Evolutionary conservation across 2,329 filamentous ascomycete species (phyloP), one percentile per base, ranked within the genome.

Genomic region (Penicillium hordei): DNA sequence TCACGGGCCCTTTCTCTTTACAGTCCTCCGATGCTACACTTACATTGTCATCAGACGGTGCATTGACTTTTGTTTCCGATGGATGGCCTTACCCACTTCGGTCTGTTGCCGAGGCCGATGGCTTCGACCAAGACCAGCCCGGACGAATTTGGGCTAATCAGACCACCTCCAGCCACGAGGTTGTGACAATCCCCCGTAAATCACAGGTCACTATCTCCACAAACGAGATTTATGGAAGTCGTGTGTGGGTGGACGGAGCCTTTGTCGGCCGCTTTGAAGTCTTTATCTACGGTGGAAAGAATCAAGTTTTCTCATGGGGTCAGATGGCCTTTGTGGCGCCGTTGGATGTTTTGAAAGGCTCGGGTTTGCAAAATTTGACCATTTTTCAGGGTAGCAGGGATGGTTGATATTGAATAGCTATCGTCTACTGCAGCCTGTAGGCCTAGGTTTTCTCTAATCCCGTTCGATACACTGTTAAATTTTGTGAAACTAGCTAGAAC

Each of bases 281-380:
- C 0, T 82, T 81, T 58, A 77, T 84, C 0, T 84, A 76, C 61
- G 82, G 82, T 0, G 82, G 82, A 2, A 74, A 73, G 33, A 84
- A 84, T 55, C 77, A 73, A 8, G 57, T 78, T 48, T 80, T 82
- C 46, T 82, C 80, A 33, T 84, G 81, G 82, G 82, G 78, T 59
- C 81, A 83, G 66, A 84, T 84, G 81, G 81, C 82, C 1, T 78
- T 84, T 63, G 82, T 83, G 13, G 81, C 81, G 9, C 81, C 81
- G 0, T 55, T 83, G 38, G 72, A 80, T 3, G 29, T 25, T 4
- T 9, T 65, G 5, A 21, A 49, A 27, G 64, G 64, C 12, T n/a
- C 25, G 1, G 51, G 57, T 0, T 40, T 69, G 13, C 52, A 60
- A 3, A 40, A 36, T 5, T 21, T 69, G 15, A 23, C 29, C 4